Evolutionary conservation across 1,139 yeast genomes (phyloP).

Genomic region (Spencermartinsiella ligniputridi): DNA sequence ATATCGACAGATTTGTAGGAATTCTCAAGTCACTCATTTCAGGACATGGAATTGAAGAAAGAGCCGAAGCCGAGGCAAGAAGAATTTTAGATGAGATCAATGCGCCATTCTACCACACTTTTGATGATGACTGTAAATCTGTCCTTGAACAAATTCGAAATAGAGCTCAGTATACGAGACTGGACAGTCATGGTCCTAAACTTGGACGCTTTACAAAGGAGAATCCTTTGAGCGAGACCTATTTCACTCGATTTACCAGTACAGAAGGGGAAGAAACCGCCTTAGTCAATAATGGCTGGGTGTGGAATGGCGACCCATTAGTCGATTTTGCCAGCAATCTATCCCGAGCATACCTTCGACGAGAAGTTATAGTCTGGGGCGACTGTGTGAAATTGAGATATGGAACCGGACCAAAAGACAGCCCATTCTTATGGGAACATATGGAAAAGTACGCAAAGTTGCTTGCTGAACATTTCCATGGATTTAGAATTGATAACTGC

Average conservation of each 20-base stretch:
- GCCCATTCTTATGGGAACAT: slow-evolving; percentile 84
- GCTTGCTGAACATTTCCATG: slow-evolving; percentile 76
- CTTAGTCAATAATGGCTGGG: slow-evolving; percentile 96
- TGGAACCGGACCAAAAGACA: slow-evolving; percentile 70
- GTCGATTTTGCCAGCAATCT: slow-evolving; percentile 84
- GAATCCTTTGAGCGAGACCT: slow-evolving; percentile 73
- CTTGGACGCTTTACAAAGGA: slow-evolving; percentile 55
- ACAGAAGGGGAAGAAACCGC: slow-evolving; percentile 50
- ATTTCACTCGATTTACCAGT: slow-evolving; percentile 68
- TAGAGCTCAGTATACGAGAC: slow-evolving; percentile 68
- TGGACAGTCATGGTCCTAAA: slow-evolving; percentile 77
- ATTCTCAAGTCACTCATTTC: slow-evolving; percentile 36
- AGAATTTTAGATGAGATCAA: slow-evolving; percentile 73
- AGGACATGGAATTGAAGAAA: slow-evolving; percentile 34
- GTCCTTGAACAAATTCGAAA: slow-evolving; percentile 67
- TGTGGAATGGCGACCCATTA: slow-evolving; percentile 94
- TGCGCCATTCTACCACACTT: slow-evolving; percentile 63
- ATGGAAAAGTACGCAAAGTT: slow-evolving; percentile 74
- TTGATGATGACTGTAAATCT: slow-evolving; percentile 64
- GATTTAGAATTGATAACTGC: slow-evolving; percentile 91
- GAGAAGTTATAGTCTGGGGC: slow-evolving; percentile 97
- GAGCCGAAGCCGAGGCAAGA: slow-evolving; percentile 42
- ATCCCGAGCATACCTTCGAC: slow-evolving; percentile 76
- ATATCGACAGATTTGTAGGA: slow-evolving; percentile 47
- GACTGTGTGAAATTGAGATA: slow-evolving; percentile 93